phyloP scores from a whole-genome alignment of 2,329 filamentous ascomycete species.

The Tolypocladium ovalisporum region DNA sequence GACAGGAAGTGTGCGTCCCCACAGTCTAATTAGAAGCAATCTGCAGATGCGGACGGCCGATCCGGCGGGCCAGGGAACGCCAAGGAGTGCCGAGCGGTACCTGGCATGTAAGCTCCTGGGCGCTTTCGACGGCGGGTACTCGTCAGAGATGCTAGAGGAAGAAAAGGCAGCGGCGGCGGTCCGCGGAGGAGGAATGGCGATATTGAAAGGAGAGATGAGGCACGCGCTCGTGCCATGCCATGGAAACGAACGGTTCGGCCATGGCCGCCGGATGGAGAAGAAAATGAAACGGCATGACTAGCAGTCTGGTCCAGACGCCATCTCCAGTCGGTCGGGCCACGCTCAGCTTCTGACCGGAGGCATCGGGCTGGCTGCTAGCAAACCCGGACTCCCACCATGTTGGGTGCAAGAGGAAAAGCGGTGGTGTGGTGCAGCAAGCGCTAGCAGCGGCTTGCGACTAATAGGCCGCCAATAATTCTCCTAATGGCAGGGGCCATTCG shows the following conservation, averaged over 20 bases:
- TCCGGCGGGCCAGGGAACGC: constrained; percentile 8
- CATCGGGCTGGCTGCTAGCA: not conserved
- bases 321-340: not conserved
- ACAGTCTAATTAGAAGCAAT: constrained; percentile 12
- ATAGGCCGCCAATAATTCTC: not conserved
- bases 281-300: not conserved
- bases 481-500: not conserved
- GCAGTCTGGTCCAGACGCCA: not conserved
- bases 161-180: not conserved
- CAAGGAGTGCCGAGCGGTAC: not conserved
- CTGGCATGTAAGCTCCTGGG: not conserved
- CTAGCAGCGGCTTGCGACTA: not conserved
- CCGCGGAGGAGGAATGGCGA: not conserved
- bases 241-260: not conserved
- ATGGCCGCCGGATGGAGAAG: not conserved
- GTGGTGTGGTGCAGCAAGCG: not conserved
- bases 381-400: not conserved
- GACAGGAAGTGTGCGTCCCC: constrained; percentile 4
- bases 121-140: not conserved
- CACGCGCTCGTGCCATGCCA: not conserved
- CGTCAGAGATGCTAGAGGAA: not conserved
- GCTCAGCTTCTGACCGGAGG: not conserved
- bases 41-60: constrained; percentile 12
- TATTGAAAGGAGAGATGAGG: not conserved
- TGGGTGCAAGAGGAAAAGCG: not conserved